phyloP scores from a whole-genome alignment of 2,329 filamentous ascomycete species.

The Daldinia sp. region DNA sequence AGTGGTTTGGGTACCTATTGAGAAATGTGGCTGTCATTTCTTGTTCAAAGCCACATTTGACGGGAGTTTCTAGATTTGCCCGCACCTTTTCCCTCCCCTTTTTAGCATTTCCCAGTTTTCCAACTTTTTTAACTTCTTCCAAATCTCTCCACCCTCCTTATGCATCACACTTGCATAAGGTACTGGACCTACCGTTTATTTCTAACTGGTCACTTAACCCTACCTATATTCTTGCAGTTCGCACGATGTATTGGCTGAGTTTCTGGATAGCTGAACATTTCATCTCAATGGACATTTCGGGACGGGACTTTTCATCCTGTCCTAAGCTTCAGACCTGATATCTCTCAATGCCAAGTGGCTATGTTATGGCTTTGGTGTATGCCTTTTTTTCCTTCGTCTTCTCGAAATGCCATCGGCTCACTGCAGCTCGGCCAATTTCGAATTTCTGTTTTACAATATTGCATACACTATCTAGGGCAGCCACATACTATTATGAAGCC shows the following conservation, averaged over 20 bases:
- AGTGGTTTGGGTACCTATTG: not conserved
- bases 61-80: not conserved
- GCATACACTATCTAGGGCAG: not conserved
- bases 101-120: slow-evolving; percentile 35
- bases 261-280: not conserved
- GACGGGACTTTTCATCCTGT: not conserved
- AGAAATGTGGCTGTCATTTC: not conserved
- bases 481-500: not conserved
- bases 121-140: slow-evolving; percentile 27
- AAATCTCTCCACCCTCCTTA: not conserved
- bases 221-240: not conserved
- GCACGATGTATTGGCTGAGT: not conserved
- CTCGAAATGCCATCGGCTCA: too few species aligned
- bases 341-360: too few species aligned
- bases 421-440: not conserved
- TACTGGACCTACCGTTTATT: not conserved
- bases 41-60: not conserved
- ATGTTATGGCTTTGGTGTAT: too few species aligned
- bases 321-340: too few species aligned
- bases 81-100: not conserved
- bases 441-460: not conserved
- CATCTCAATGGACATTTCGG: not conserved
- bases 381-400: too few species aligned
- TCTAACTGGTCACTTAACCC: not conserved
- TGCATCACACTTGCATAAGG: slow-evolving; percentile 10